Conservation (phyloP, 192 early-diverging fungal species). For the Umbelopsis sp. region DNA sequence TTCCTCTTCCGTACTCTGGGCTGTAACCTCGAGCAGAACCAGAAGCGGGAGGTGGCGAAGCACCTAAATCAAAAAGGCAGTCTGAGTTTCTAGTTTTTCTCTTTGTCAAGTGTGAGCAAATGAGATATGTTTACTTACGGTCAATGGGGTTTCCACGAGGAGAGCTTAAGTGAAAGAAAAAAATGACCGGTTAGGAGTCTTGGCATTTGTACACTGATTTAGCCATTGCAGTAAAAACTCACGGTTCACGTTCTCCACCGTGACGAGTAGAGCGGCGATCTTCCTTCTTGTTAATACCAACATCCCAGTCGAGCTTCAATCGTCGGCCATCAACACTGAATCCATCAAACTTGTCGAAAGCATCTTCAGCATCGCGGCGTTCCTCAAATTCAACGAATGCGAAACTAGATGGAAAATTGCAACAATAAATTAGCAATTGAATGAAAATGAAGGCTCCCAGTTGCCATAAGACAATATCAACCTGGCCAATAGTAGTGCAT, state of each 20-base stretch:
- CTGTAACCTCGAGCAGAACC: conserved; percentile 18
- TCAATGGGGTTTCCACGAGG: background rate
- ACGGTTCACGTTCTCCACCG: conserved; percentile 15
- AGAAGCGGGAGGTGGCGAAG: background rate
- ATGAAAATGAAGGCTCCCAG: too few species aligned
- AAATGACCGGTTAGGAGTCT: background rate
- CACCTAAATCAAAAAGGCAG: background rate
- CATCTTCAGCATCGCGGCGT: conserved; percentile 63
- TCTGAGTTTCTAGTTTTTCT: background rate
- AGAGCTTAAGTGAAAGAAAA: background rate
- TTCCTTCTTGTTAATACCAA: conserved; percentile 34
- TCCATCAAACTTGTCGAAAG: conserved; percentile 63
- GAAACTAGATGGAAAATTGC: conserved; percentile 52
- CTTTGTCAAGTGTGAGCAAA: background rate
- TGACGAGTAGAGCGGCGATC: conserved; percentile 30
- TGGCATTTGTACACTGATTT: background rate
- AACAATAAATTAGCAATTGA: conserved; percentile 1
- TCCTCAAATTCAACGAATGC: conserved; percentile 80
- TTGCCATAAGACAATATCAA: too few species aligned
- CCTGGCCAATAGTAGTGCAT: too few species aligned
- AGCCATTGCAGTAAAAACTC: background rate
- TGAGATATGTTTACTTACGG: background rate
- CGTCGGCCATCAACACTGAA: conserved; percentile 60
- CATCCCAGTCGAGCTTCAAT: conserved; percentile 55
- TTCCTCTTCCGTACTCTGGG: conserved; percentile 16